phyloP scores from a whole-genome alignment of 2,329 filamentous ascomycete species.

The Exophiala spinifera region DNA sequence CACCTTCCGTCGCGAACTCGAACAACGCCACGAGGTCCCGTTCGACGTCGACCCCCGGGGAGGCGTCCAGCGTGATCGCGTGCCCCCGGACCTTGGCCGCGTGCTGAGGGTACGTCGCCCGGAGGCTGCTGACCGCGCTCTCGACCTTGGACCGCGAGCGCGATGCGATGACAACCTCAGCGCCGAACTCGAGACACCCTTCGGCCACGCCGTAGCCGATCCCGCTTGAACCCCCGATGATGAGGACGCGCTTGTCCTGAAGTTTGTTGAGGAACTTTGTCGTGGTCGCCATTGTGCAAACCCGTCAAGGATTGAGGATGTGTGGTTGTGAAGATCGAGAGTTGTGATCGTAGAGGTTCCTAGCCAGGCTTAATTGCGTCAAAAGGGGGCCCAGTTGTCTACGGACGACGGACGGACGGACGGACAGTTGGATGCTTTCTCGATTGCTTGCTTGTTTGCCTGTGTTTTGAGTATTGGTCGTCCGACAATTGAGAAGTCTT shows the following conservation, averaged over 20 bases:
- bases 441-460: too few relatives aligned
- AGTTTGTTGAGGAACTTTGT: slow-evolving; percentile 44
- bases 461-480: too few relatives aligned
- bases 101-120: slow-evolving; percentile 41
- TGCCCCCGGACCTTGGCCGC: slow-evolving; percentile 38
- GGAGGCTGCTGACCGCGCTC: slow-evolving; percentile 40
- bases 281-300: slow-evolving; percentile 1
- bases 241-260: slow-evolving; percentile 43
- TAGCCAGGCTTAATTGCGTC: too few relatives aligned
- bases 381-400: too few relatives aligned
- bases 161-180: slow-evolving; percentile 48
- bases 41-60: slow-evolving; percentile 46
- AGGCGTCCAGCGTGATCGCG: slow-evolving; percentile 40
- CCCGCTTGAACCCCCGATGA: slow-evolving; percentile 53
- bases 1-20: slow-evolving; percentile 33
- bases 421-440: too few relatives aligned
- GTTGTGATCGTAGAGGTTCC: too few relatives aligned
- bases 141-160: slow-evolving; percentile 39
- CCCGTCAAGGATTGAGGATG: too few relatives aligned
- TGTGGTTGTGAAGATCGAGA: too few relatives aligned
- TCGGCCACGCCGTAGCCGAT: slow-evolving; percentile 53
- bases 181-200: slow-evolving; percentile 49
- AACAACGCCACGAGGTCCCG: slow-evolving; percentile 44
- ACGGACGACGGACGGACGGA: too few relatives aligned
- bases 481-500: too few relatives aligned